Conservation (phyloP, 2,329 filamentous ascomycete species). For the Berkeleyomyces rouxiae region DNA sequence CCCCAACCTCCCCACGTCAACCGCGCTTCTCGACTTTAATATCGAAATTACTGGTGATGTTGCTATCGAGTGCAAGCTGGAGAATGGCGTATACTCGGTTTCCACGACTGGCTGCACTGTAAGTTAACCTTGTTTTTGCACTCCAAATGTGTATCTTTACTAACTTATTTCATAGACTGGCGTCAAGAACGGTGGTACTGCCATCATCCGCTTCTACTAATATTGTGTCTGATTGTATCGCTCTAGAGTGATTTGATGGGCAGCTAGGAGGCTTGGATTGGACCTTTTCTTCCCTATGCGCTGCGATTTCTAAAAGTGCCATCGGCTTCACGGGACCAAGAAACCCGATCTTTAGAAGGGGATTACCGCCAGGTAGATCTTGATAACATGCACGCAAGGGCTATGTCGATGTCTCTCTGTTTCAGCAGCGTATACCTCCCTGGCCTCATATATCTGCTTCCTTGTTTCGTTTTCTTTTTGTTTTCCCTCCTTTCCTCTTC, state of each 20-base stretch:
- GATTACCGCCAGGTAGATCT: neutral
- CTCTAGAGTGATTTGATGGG: no score
- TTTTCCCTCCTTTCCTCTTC: neutral
- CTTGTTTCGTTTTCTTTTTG: constrained; percentile 8
- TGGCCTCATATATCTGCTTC: neutral
- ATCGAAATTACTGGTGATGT: constrained; percentile 58
- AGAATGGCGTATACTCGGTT: constrained; percentile 44
- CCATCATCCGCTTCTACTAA: constrained; percentile 28
- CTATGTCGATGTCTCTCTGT: neutral
- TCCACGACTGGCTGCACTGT: constrained; percentile 58
- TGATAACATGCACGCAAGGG: neutral
- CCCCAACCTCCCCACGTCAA: constrained; percentile 63
- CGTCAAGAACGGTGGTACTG: constrained; percentile 25
- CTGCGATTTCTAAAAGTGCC: neutral
- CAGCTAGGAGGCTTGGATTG: no score
- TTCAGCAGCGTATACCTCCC: neutral
- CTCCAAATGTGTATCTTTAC: neutral
- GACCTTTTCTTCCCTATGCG: no score
- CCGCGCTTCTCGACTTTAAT: constrained; percentile 56
- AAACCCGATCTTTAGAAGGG: neutral
- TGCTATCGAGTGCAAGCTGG: constrained; percentile 41
- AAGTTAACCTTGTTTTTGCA: constrained; percentile 28
- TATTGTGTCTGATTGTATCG: no score
- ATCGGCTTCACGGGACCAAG: neutral
- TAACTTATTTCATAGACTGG: constrained; percentile 23